A percentile compares a stretch with the other conserved stretches of the same genome.
Evolutionary conservation across 495 filamentous ascomycete genomes (phyloP).

Genomic region (Annulohypoxylon moriforme): DNA sequence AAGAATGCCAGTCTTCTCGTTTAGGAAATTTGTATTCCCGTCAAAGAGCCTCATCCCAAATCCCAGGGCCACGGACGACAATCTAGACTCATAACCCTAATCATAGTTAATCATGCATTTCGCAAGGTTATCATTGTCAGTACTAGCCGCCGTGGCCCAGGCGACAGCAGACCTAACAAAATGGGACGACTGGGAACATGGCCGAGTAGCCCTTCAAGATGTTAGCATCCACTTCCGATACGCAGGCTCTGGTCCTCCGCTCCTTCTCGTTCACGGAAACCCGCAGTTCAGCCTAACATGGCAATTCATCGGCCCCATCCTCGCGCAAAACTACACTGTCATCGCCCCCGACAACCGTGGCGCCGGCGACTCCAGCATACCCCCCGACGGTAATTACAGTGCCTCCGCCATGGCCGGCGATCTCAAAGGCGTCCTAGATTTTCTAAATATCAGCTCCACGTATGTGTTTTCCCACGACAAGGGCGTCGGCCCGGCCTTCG

Average conservation of each 20-base stretch:
- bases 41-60: slow-evolving; percentile 5
- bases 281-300: slow-evolving; percentile 59
- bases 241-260: slow-evolving; percentile 52
- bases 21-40: background rate
- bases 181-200: slow-evolving; percentile 51
- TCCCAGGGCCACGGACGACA: background rate
- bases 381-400: slow-evolving; percentile 51
- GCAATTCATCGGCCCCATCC: slow-evolving; percentile 67
- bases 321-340: slow-evolving; percentile 65
- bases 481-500: slow-evolving; percentile 52
- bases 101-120: slow-evolving; percentile 1
- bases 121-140: slow-evolving; percentile 4
- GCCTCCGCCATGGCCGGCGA: slow-evolving; percentile 47
- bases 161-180: slow-evolving; percentile 14
- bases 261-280: slow-evolving; percentile 55
- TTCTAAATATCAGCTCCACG: slow-evolving; percentile 53
- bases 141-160: slow-evolving; percentile 5
- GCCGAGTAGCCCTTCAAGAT: slow-evolving; percentile 51
- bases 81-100: background rate
- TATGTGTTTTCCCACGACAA: slow-evolving; percentile 56
- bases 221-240: slow-evolving; percentile 58
- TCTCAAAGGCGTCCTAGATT: slow-evolving; percentile 54
- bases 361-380: slow-evolving; percentile 52
- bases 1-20: background rate
- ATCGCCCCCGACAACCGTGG: slow-evolving; percentile 57